Evolutionary conservation across 768 basidiomycete genomes (phyloP).

Genomic region (Boletus pseudopeckii): DNA sequence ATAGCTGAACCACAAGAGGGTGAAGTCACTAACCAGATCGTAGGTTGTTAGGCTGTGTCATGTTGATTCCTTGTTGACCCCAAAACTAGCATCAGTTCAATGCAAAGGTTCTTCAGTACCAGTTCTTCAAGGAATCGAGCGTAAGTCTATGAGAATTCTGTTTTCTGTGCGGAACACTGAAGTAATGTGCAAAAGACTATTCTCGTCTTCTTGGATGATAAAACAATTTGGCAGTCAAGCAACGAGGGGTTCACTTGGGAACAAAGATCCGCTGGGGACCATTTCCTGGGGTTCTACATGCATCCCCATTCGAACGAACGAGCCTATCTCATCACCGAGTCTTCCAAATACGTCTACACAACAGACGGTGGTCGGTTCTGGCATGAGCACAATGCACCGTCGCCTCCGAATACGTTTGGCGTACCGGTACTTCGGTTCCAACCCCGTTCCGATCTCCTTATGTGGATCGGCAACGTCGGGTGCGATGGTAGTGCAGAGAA

Average conservation of each 20-base stretch:
- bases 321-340: constrained; percentile 84
- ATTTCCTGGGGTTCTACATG: constrained; percentile 82
- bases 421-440: constrained; percentile 84
- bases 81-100: constrained; percentile 64
- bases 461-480: constrained; percentile 80
- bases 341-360: constrained; percentile 66
- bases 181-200: constrained; percentile 52
- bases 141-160: constrained; percentile 35
- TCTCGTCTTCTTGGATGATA: constrained; percentile 73
- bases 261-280: constrained; percentile 54
- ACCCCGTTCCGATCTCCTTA: constrained; percentile 75
- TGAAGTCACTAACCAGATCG: constrained; percentile 68
- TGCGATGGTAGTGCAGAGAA: constrained; percentile 49
- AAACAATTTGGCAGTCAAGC: constrained; percentile 86
- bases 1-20: constrained; percentile 81
- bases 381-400: constrained; percentile 56
- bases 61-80: constrained; percentile 3
- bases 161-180: not conserved
- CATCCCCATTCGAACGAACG: constrained; percentile 77
- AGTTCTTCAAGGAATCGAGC: constrained; percentile 81
- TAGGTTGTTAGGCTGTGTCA: constrained; percentile 33
- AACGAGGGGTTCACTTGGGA: constrained; percentile 95
- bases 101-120: constrained; percentile 62
- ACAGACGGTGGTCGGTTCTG: constrained; percentile 78
- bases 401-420: constrained; percentile 75